Percentiles rank a stretch among this genome's conserved stretches.
Evolutionary conservation across 305 asterid genomes (phyloP).

Genomic region (Fraxinus baroniana): DNA sequence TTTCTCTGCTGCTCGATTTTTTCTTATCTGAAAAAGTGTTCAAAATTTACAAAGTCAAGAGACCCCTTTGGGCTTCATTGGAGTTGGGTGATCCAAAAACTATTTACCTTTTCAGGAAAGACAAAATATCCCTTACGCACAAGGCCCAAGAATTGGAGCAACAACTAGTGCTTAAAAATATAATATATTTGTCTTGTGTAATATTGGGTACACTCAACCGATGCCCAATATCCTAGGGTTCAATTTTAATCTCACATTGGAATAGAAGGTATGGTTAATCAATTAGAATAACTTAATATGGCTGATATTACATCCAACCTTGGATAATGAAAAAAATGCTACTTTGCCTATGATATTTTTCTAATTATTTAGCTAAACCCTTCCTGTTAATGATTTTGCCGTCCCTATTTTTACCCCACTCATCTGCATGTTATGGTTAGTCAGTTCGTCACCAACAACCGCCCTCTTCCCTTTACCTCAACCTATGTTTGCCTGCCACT

Average conservation of each 20-base stretch:
- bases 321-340: background rate
- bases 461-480: background rate
- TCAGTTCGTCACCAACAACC: background rate
- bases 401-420: background rate
- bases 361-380: background rate
- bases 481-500: background rate
- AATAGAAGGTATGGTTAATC: background rate
- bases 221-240: background rate
- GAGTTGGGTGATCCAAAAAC: background rate
- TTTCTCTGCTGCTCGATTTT: slow-evolving; percentile 15
- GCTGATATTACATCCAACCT: background rate
- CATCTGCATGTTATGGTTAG: background rate
- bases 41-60: slow-evolving; percentile 1
- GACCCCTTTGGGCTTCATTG: background rate
- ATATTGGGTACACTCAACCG: background rate
- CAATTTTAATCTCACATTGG: background rate
- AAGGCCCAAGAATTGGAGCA: background rate
- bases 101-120: background rate
- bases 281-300: background rate
- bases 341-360: background rate
- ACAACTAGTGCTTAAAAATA: background rate
- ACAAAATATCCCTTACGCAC: background rate
- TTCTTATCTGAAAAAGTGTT: slow-evolving; percentile 5
- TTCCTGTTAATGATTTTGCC: background rate
- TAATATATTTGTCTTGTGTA: background rate